Evolutionary conservation across 495 filamentous ascomycete species (phyloP), one percentile per base, ranked within the genome.

Genomic region (Copromyces sp.): DNA sequence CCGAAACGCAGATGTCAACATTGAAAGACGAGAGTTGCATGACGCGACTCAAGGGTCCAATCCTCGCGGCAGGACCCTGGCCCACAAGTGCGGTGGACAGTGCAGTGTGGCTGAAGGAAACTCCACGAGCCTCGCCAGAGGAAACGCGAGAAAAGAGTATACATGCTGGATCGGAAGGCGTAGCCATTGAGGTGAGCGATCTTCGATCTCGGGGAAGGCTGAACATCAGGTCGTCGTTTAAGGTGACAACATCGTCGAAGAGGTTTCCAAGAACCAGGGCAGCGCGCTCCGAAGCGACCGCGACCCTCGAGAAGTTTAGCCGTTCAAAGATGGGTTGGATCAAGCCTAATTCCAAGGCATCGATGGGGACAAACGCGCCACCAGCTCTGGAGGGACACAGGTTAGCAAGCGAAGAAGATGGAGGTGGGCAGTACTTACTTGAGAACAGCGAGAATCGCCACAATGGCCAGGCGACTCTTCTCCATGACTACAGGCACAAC

Each of bases 1-100:
- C 91, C 4, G 87, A 77, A 24, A 93, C 82, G 59, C 88, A 88
- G 39, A 89, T 86, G 73, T 94, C 92, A 45, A 91, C 91, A 2
- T 89, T 88, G 76, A 89, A 91, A 65, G 88, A 89, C 2, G 90
- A 89, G 70, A 91, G 88, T 73, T 93, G 91, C 74, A 93, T 83
- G 9, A 89, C 85, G 5, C 89, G 81, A 17, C 87, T 88, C 0
- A 79, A 76, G 0, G 83, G 75, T 42, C 84, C 79, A 59, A 91
- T 85, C 11, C 80, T 73, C 17, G 90, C 76, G 1, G 83, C 81
- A 1, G 81, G 78, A 1, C 84, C 85, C 72, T 90, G 89, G n/a
- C 81, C 82, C 1, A 81, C 71, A 32, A 84, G 81, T 12, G 81
- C 78, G 0, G 82, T 81, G 0, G 84, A 81, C n/a, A 85, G 71